A percentile compares a stretch with the other conserved stretches of the same genome.
These are phyloP conservation scores for Clitoria ternatea DNA, from an alignment of 306 rosid genomes.

Conservation along the genomic window DNA sequence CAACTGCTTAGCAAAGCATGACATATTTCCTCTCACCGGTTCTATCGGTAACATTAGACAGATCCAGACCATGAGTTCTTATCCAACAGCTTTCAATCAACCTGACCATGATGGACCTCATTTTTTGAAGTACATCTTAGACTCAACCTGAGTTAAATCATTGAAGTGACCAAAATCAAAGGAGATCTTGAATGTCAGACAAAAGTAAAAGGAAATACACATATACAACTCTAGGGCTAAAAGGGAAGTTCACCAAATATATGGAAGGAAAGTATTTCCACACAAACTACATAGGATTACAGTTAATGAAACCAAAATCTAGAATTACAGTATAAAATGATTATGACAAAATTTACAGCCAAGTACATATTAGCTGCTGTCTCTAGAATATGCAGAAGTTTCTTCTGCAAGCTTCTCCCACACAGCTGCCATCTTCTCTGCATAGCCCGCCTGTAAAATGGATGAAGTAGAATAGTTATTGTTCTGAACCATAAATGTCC, in stretches of 20 bases:
- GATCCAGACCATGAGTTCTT: no score
- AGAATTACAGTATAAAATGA: background rate
- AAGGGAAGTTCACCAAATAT: background rate
- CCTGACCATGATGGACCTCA: no score
- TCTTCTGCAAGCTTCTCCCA: constrained; percentile 90
- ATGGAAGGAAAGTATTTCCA: background rate
- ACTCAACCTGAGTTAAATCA: no score
- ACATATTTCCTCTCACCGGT: no score
- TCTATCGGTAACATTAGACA: no score
- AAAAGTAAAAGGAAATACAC: background rate
- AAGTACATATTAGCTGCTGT: constrained; percentile 41
- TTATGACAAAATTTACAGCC: constrained; percentile 43
- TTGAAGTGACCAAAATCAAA: no score
- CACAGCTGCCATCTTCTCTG: constrained; percentile 77
- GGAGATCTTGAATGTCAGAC: background rate
- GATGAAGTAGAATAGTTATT: constrained; percentile 3
- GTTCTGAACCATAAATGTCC: background rate
- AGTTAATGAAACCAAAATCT: constrained; percentile 15
- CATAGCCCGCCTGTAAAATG: constrained; percentile 65
- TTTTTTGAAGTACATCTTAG: no score
- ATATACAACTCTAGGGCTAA: constrained; percentile 24
- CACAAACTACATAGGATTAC: background rate
- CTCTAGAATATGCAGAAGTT: constrained; percentile 44
- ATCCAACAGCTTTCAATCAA: no score
- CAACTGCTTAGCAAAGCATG: no score